Base-by-base conservation (phyloP, 2,329 filamentous ascomycete species). In the Colletotrichum phormii region DNA sequence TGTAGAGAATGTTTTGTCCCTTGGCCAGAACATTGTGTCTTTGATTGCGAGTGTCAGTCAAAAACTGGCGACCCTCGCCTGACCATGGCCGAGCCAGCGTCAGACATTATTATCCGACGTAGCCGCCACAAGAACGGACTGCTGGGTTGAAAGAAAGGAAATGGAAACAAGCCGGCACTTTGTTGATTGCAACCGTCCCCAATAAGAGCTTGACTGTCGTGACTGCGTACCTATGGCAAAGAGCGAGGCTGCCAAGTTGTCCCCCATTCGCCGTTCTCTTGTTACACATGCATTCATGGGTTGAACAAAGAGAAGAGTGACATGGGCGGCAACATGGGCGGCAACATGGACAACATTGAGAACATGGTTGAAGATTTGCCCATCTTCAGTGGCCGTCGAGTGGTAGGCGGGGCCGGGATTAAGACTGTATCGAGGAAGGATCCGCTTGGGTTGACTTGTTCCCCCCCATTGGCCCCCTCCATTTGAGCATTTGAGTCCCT, bases 371-470 rank as follows among this genome's bases (percentile, higher is more conserved):
- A 42, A 42, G 37, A 18, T 12, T 13, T 60, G 24, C 42, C 37
- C 35, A 46, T 72, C 69, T 59, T 63, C 58, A 68, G 69, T 58
- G 58, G 49, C 26, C 49, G 46, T 18, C 57, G 42, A 68, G 54
- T 68, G 35, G 66, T 42, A 46, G 22, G 60, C 60, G 65, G 60
- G 33, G 49, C 70, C 70, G 60, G 70, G 66, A 70, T 72, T 72
- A 72, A 72, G 54, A 55, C 70, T 72, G 46, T 53, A 64, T 72
- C 60, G 54, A 72, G 70, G 62, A 72, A 35, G 59, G 70, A 72
- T 70, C 70, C 70, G 70, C 70, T 49, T 55, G 54, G 46, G 12
- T 57, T 35, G 35, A 55, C 51, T 9, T 55, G 64, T 15, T n/a
- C 54, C 31, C 54, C 37, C 13, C 37, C 37, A 42, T 42, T 42